Percentiles rank a stretch among this genome's conserved stretches.
These are phyloP conservation scores for Aspergillus sp. DNA, from an alignment of 2,329 filamentous ascomycete genomes.

Conservation along the genomic window DNA sequence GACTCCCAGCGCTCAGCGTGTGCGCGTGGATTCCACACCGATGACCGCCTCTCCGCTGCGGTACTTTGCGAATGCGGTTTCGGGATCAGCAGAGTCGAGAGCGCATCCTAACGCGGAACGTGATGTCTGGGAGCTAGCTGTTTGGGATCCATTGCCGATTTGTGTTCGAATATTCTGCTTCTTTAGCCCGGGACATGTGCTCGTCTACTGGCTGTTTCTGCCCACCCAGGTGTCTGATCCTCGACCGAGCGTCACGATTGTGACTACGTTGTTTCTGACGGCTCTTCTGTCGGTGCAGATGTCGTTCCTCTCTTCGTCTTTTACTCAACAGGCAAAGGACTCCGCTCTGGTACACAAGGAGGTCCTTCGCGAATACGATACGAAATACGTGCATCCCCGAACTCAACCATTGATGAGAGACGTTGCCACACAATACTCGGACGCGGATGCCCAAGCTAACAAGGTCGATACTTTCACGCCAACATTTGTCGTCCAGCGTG, in stretches of 20 bases:
- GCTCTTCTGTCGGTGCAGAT: constrained; percentile 69
- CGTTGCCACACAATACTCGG: constrained; percentile 69
- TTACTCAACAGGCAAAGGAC: constrained; percentile 79
- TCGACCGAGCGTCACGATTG: constrained; percentile 74
- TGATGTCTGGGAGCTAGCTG: constrained; percentile 88
- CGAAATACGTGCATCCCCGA: constrained; percentile 85
- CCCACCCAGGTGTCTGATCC: constrained; percentile 68
- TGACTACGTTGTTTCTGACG: constrained; percentile 72
- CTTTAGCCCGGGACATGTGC: constrained; percentile 88
- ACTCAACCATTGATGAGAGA: constrained; percentile 72
- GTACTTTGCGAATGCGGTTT: constrained; percentile 61
- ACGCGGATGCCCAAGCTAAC: constrained; percentile 39
- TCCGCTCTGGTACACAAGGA: constrained; percentile 76
- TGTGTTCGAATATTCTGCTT: constrained; percentile 75
- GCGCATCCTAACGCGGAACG: constrained; percentile 65
- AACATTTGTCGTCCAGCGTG: constrained; percentile 58
- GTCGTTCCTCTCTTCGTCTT: constrained; percentile 62
- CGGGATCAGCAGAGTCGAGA: constrained; percentile 67
- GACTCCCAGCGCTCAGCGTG: constrained; percentile 80
- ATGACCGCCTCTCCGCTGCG: constrained; percentile 68
- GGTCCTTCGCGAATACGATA: constrained; percentile 91
- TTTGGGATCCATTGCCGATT: constrained; percentile 89
- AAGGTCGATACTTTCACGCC: constrained; percentile 57
- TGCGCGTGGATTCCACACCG: constrained; percentile 79
- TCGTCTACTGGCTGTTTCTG: constrained; percentile 81